Evolutionary conservation across 345 rosid genomes (phyloP), one percentile per base, ranked within the genome.

Genomic region (Moringa oleifera): DNA sequence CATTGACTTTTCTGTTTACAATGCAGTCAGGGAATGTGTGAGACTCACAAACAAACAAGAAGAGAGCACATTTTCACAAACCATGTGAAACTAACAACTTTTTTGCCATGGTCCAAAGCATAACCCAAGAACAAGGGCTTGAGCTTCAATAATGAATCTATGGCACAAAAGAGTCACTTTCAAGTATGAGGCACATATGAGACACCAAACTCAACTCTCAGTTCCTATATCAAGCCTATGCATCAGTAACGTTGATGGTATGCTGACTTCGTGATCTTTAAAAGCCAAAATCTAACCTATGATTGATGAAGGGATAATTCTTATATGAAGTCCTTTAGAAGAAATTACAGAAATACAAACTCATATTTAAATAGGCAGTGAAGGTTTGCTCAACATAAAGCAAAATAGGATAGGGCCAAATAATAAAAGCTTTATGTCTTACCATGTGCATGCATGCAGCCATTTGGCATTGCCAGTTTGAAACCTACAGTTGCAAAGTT

Each of bases 161-260:
- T n/a, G 28, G 19, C 51, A 0, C 55, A 28, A 8, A n/a, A 62
- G 37, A 23, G 52, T 56, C 51, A 47, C 73, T 62, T 64, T 55
- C 59, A 65, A 23, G 28, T 65, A 22, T 20, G 10, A 59, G 24
- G 58, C 60, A 68, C 45, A 25, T 45, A 12, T 33, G 58, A 61
- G 47, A 63, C 52, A 55, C 54, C 37, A 57, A 18, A 18, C 53
- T 57, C 25, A 62, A 58, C 25, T 41, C 57, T 57, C 47, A 63
- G 51, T 23, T 51, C 61, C 57, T 54, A 46, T 49, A n/a, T 24
- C 57, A 33, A 23, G 54, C 53, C 55, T n/a, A n/a, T 61, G 55
- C 63, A 52, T 62, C 41, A 15, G n/a, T 53, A 23, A 57, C 23
- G 56, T 63, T 53, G 58, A 22, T 28, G 68, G 23, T 19, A 7